Evolutionary conservation across 2,329 filamentous ascomycete genomes (phyloP).

Genomic region (Neurospora sp.): DNA sequence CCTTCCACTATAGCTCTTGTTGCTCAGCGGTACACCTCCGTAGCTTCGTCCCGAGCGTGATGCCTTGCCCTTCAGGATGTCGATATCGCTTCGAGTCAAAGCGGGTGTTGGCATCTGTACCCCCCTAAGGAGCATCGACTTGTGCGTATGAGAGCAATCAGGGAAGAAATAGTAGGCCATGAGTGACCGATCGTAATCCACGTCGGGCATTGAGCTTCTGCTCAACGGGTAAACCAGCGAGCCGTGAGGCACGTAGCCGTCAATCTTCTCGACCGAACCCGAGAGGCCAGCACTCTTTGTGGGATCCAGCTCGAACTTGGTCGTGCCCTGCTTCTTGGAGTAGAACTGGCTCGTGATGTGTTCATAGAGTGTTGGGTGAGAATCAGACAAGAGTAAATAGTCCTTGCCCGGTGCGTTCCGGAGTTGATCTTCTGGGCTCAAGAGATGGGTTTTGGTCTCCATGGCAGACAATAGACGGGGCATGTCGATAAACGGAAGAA

Average conservation of each 20-base stretch:
- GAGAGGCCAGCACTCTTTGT: slow-evolving; percentile 66
- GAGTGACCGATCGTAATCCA: slow-evolving; percentile 80
- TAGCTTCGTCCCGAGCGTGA: slow-evolving; percentile 57
- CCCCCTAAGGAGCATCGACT: slow-evolving; percentile 87
- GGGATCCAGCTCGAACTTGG: slow-evolving; percentile 64
- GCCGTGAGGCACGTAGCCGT: slow-evolving; percentile 75
- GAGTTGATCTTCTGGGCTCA: slow-evolving; percentile 65
- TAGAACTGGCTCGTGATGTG: slow-evolving; percentile 81
- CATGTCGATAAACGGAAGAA: slow-evolving; percentile 95
- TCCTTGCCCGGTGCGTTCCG: slow-evolving; percentile 77
- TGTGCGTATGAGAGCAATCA: slow-evolving; percentile 61
- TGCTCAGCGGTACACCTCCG: slow-evolving; percentile 44
- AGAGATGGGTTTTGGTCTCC: slow-evolving; percentile 66
- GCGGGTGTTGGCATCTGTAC: slow-evolving; percentile 62
- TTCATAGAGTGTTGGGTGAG: slow-evolving; percentile 69
- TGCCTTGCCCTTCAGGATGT: slow-evolving; percentile 57
- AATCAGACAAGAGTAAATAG: slow-evolving; percentile 73
- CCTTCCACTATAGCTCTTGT: slow-evolving; percentile 35
- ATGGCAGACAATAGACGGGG: slow-evolving; percentile 74
- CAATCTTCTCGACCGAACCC: slow-evolving; percentile 72
- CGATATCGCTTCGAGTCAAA: slow-evolving; percentile 66
- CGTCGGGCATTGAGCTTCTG: slow-evolving; percentile 57
- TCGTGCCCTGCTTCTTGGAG: slow-evolving; percentile 67
- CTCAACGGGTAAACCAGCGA: slow-evolving; percentile 70
- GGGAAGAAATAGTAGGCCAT: slow-evolving; percentile 86